Conservation (phyloP, 495 filamentous ascomycete species). For the Xylaria longipes region DNA sequence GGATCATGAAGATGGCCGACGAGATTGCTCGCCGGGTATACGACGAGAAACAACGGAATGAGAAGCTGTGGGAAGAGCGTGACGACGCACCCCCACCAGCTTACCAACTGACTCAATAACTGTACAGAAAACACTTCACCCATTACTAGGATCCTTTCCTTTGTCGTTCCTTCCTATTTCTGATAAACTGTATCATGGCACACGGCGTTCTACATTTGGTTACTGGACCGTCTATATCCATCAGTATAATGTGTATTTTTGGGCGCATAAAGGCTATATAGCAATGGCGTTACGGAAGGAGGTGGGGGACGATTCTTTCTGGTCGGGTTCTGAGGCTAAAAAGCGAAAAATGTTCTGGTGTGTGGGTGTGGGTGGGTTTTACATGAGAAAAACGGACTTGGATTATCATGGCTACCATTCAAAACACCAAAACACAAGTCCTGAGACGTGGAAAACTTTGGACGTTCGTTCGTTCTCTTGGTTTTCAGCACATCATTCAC, state of each 20-base stretch:
- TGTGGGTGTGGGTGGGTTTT: constrained; percentile 3
- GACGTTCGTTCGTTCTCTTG: not conserved
- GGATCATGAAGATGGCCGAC: constrained; percentile 88
- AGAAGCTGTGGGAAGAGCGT: constrained; percentile 52
- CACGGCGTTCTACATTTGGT: constrained; percentile 33
- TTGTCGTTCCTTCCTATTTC: constrained; percentile 31
- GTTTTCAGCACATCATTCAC: constrained; percentile 18
- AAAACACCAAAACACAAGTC: not conserved
- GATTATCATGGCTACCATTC: constrained; percentile 6
- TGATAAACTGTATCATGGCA: constrained; percentile 34
- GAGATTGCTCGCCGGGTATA: constrained; percentile 88
- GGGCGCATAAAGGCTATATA: constrained; percentile 26
- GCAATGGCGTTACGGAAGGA: constrained; percentile 37
- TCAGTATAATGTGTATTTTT: constrained; percentile 36
- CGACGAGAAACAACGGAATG: constrained; percentile 63
- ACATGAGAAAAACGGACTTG: constrained; percentile 13
- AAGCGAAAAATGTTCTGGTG: constrained; percentile 1
- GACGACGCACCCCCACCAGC: constrained; percentile 69
- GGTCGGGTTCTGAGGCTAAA: constrained; percentile 17
- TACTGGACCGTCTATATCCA: constrained; percentile 25
- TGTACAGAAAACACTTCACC: constrained; percentile 22
- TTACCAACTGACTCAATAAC: constrained; percentile 56
- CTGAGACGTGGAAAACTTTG: not conserved
- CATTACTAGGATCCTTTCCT: constrained; percentile 29
- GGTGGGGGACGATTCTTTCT: constrained; percentile 6